Base-by-base conservation (phyloP, 805 yeast species). In the Kodamaea restingae region DNA sequence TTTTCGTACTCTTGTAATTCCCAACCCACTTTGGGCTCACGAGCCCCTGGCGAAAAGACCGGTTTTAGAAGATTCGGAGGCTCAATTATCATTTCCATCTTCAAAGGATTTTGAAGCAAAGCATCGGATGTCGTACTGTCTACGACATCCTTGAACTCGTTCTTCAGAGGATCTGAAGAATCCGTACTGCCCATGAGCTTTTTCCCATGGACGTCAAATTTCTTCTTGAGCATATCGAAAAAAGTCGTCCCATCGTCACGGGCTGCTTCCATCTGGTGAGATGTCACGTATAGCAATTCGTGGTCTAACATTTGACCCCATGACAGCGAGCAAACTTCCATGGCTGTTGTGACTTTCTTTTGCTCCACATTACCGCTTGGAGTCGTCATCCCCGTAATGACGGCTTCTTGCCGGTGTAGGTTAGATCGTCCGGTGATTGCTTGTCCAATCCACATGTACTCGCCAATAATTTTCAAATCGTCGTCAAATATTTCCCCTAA, bases 241-340 rank as follows among this genome's bases (percentile, higher is more conserved):
- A 59, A 52, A 3, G n/a, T 7, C 14, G 27, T 21, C 2, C 37
- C 48, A 11, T 46, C 39, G 15, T 49, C 40, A 15, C 50, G 25
- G 49, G 56, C 54, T 31, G 60, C 61, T 35, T 63, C 64, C n/a
- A 63, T 47, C 42, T 65, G 70, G 42, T 61, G 65, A 3, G 60
- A 45, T 4, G 70, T 62, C 6, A 60, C 52, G 40, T 61, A 65
- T 7, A 61, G 25, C 20, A 65, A 43, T 33, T 63, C 62, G 2
- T 18, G 41, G 15, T 51, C 63, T 31, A 47, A 48, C 2, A 61
- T 30, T 42, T 64, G 70, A 4, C 59, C 65, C 68, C 69, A 63
- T 10, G 68, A 61, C 11, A 65, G 45, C 9, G 68, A 61, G 42
- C 70, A 65, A 7, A 65, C 38, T 40, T 65, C 70, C 4, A 48